Percentiles rank a stretch among this genome's conserved stretches.
Evolutionary conservation across 331 rosid genomes (phyloP).

Genomic region (Quercus phellos): DNA sequence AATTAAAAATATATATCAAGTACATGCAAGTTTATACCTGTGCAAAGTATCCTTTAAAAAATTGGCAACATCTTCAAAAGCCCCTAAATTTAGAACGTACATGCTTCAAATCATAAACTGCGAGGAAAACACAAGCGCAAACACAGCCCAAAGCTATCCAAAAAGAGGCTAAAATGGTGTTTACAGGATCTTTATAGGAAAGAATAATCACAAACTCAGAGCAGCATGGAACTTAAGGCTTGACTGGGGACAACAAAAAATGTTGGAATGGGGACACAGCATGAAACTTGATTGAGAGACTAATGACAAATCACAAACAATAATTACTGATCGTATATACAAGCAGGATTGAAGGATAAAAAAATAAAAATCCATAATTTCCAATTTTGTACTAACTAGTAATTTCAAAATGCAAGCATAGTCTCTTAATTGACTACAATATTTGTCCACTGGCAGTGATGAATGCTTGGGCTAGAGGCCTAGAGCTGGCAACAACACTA

Average conservation of each 20-base stretch:
- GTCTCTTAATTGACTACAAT: background rate
- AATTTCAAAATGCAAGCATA: background rate
- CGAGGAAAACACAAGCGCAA: background rate
- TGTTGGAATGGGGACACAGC: background rate
- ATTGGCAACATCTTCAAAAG: background rate
- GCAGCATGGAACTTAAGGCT: background rate
- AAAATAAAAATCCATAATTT: background rate
- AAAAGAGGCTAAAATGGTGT: background rate
- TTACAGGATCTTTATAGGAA: background rate
- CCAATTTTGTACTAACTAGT: background rate
- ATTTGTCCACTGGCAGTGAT: background rate
- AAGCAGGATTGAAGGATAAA: background rate
- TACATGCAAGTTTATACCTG: background rate
- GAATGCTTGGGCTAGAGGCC: no score
- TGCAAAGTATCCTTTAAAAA: background rate
- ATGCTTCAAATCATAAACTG: background rate
- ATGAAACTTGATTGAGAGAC: background rate
- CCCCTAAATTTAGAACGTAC: background rate
- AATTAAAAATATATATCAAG: background rate
- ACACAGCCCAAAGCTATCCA: background rate
- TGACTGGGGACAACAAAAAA: background rate
- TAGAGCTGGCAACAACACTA: no score
- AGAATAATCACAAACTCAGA: background rate
- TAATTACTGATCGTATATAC: background rate
- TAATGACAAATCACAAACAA: background rate